Percentiles rank a stretch among this genome's conserved stretches.
phyloP scores from a whole-genome alignment of 2,329 filamentous ascomycete genomes.

The Aspergillus jensenii region DNA sequence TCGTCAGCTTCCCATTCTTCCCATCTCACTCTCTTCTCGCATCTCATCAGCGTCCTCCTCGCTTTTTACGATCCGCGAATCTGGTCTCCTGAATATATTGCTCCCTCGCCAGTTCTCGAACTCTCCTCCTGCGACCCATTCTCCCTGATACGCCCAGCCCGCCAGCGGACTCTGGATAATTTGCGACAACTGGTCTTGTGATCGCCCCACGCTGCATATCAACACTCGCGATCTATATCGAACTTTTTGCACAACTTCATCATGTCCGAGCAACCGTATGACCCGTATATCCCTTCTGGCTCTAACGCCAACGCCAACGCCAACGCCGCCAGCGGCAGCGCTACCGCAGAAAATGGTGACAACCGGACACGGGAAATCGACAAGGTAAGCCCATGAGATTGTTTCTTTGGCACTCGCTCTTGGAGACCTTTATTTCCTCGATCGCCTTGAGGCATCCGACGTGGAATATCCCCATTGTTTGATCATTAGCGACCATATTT shows the following conservation, averaged over 20 bases:
- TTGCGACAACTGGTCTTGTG: slow-evolving; percentile 18
- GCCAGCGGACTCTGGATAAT: slow-evolving; percentile 13
- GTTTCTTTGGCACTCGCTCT: background rate
- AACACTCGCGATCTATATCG: slow-evolving; percentile 3
- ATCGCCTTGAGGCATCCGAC: background rate
- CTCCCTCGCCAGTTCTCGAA: background rate
- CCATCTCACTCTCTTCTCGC: slow-evolving; percentile 5
- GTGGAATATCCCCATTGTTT: background rate
- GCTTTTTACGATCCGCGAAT: slow-evolving; percentile 1
- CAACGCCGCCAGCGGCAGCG: slow-evolving; percentile 52
- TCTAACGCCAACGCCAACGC: slow-evolving; percentile 35
- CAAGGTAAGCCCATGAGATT: slow-evolving; percentile 64
- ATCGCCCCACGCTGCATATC: slow-evolving; percentile 18
- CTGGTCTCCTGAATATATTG: background rate
- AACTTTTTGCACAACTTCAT: slow-evolving; percentile 24
- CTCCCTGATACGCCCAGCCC: slow-evolving; percentile 6
- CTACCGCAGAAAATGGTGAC: slow-evolving; percentile 52
- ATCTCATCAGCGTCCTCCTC: slow-evolving; percentile 9
- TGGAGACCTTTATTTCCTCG: background rate
- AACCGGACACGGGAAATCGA: slow-evolving; percentile 73
- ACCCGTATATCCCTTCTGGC: slow-evolving; percentile 82
- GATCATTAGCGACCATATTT: background rate
- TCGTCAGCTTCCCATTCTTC: slow-evolving; percentile 23
- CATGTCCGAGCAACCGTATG: slow-evolving; percentile 71
- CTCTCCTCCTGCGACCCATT: slow-evolving; percentile 4